Percentiles rank a stretch among this genome's conserved stretches.
These are phyloP conservation scores for Sugiyamaella japonica DNA, from an alignment of 1,139 yeast species.

Conservation along the genomic window DNA sequence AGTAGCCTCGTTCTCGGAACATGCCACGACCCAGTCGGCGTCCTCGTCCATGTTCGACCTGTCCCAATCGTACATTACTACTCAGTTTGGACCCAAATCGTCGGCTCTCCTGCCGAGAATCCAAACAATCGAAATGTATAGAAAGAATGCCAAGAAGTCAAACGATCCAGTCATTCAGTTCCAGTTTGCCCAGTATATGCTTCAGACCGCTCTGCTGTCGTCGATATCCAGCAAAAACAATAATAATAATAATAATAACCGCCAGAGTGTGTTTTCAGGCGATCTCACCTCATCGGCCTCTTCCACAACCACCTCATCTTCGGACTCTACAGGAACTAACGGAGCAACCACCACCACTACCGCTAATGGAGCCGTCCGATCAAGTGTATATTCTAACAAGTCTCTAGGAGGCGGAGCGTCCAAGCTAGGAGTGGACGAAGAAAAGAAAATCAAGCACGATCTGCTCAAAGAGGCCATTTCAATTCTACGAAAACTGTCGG, in stretches of 20 bases:
- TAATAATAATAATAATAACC: too few species aligned
- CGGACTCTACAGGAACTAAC: conserved; percentile 15
- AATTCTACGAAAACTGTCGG: conserved; percentile 70
- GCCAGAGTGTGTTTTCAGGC: conserved; percentile 16
- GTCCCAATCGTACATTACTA: conserved; percentile 37
- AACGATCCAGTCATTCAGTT: conserved; percentile 84
- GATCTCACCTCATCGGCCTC: conserved; percentile 13
- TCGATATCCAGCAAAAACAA: conserved; percentile 20
- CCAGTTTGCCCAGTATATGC: conserved; percentile 88
- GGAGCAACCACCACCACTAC: too few species aligned
- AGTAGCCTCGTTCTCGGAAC: conserved; percentile 28
- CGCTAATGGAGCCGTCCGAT: not conserved
- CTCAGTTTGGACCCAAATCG: conserved; percentile 36
- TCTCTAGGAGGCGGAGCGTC: not conserved
- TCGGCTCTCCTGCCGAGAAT: conserved; percentile 65
- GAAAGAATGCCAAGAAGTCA: conserved; percentile 79
- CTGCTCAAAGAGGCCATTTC: conserved; percentile 70
- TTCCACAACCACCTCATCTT: conserved; percentile 19
- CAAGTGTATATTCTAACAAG: conserved; percentile 14
- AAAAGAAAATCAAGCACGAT: conserved; percentile 45
- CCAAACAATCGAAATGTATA: conserved; percentile 83
- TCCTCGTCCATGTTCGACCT: conserved; percentile 36
- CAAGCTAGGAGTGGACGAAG: conserved; percentile 5
- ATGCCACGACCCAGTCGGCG: conserved; percentile 31
- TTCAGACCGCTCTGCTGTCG: conserved; percentile 68